phyloP scores from a whole-genome alignment of 805 yeast species.

The Sugiyamaella floridensis region DNA sequence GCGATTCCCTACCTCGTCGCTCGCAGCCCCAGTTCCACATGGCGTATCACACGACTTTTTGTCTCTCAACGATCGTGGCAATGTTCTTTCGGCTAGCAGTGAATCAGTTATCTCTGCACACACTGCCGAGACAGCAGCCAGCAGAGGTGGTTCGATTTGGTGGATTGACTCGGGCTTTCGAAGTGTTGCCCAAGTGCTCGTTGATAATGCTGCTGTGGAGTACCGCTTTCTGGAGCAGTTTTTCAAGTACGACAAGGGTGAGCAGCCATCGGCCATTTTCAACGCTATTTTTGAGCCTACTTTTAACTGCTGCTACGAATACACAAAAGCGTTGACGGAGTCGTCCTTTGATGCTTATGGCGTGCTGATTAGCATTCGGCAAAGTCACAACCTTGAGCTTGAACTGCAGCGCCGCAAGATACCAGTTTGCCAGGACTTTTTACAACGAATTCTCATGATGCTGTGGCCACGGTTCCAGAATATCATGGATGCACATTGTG shows the following conservation, averaged over 20 bases:
- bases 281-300: slow-evolving; percentile 46
- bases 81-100: slow-evolving; percentile 48
- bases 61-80: slow-evolving; percentile 50
- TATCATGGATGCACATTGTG: slow-evolving; percentile 71
- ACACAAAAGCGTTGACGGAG: slow-evolving; percentile 37
- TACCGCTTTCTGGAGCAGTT: slow-evolving; percentile 66
- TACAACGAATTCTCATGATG: slow-evolving; percentile 54
- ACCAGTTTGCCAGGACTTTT: slow-evolving; percentile 65
- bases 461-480: slow-evolving; percentile 86
- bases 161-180: slow-evolving; percentile 70
- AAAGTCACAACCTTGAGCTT: slow-evolving; percentile 57
- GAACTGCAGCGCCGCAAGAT: slow-evolving; percentile 63
- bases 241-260: slow-evolving; percentile 37
- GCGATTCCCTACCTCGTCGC: neutral
- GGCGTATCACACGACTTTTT: slow-evolving; percentile 42
- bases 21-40: slow-evolving; percentile 5
- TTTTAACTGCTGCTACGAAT: slow-evolving; percentile 42
- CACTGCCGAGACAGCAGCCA: slow-evolving; percentile 70
- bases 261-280: slow-evolving; percentile 29
- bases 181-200: slow-evolving; percentile 62
- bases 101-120: slow-evolving; percentile 70
- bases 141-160: slow-evolving; percentile 35
- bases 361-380: slow-evolving; percentile 62
- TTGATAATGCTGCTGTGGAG: slow-evolving; percentile 74
- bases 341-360: slow-evolving; percentile 65